Evolutionary conservation across 495 filamentous ascomycete genomes (phyloP), one percentile per base, ranked within the genome.

Genomic region (Annulohypoxylon maeteangense): DNA sequence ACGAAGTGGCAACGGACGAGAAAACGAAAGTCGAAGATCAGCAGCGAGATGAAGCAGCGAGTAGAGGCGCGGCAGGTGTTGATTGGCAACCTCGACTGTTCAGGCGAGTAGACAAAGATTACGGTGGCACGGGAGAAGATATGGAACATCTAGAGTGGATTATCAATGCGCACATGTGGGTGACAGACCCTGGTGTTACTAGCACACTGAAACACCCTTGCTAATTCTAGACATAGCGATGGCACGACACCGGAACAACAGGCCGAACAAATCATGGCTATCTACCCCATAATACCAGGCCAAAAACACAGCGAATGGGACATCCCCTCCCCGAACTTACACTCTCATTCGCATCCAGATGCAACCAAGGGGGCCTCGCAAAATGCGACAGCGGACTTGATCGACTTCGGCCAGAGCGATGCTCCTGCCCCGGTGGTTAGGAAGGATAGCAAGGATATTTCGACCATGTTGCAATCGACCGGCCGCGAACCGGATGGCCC

Each of bases 71-170:
- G 29, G 90, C 95, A 8, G 93, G 91, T 51, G 83, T 95, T 12
- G 94, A 97, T 65, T 99, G 96, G 96, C 89, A 88, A 57, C 95
- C 95, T 7, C 86, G 87, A 62, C 86, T 97, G 16, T 99, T 99
- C 84, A 86, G 93, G 66, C 76, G 75, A 58, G 90, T 96, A 8
- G 85, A 87, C 27, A 91, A 90, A 32, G 93, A 92, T 2, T 89
- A 89, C 16, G 89, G 88, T 40, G 91, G 90, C 12, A 72, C 84
- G 6, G 92, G 93, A 54, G 94, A 96, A 71, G 95, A 94, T 16
- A 93, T 97, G 74, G 88, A 88, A 63, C 90, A 91, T 63, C 83
- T 99, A 22, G 96, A 99, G 78, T 99, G 93, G 92, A 93, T 98
- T 73, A 90, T 99, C 74, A 91, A 93, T 76, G 91, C 96, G 11